Percentiles rank a stretch among this genome's conserved stretches.
phyloP scores from a whole-genome alignment of 2,329 filamentous ascomycete genomes.

The Scortechinia acanthostroma region DNA sequence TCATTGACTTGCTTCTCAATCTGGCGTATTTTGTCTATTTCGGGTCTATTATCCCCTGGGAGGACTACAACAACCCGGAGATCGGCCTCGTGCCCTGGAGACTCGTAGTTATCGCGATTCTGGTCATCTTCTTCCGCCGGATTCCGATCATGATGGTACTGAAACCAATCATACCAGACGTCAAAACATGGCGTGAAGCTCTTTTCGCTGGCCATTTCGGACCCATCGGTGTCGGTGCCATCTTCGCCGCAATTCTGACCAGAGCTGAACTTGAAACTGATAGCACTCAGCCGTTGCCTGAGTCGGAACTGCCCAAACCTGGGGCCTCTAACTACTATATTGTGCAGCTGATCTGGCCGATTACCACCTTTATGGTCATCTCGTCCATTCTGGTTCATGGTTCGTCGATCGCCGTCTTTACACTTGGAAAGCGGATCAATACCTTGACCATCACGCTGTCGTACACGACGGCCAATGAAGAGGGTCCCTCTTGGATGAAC shows the following conservation, averaged over 20 bases:
- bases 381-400: slow-evolving; percentile 91
- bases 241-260: slow-evolving; percentile 89
- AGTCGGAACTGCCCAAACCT: slow-evolving; percentile 22
- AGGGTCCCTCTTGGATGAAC: slow-evolving; percentile 91
- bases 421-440: slow-evolving; percentile 95
- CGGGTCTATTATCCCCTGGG: slow-evolving; percentile 94
- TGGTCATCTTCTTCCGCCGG: slow-evolving; percentile 91
- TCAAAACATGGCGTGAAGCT: slow-evolving; percentile 96
- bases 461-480: slow-evolving; percentile 83
- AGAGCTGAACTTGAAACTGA: slow-evolving; percentile 81
- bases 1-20: slow-evolving; percentile 94
- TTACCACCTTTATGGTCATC: slow-evolving; percentile 88
- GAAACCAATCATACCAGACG: slow-evolving; percentile 88
- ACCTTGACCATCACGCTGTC: slow-evolving; percentile 92
- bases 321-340: slow-evolving; percentile 38
- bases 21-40: slow-evolving; percentile 97
- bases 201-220: slow-evolving; percentile 96
- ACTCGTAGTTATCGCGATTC: slow-evolving; percentile 82
- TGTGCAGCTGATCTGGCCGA: slow-evolving; percentile 86
- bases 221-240: slow-evolving; percentile 91
- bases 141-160: slow-evolving; percentile 89
- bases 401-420: slow-evolving; percentile 97
- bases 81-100: slow-evolving; percentile 81
- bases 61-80: slow-evolving; percentile 71
- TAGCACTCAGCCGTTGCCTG: slow-evolving; percentile 65